A percentile compares a stretch with the other conserved stretches of the same genome.
Evolutionary conservation across 2,329 filamentous ascomycete species (phyloP).

Genomic region (Fusarium sp.): DNA sequence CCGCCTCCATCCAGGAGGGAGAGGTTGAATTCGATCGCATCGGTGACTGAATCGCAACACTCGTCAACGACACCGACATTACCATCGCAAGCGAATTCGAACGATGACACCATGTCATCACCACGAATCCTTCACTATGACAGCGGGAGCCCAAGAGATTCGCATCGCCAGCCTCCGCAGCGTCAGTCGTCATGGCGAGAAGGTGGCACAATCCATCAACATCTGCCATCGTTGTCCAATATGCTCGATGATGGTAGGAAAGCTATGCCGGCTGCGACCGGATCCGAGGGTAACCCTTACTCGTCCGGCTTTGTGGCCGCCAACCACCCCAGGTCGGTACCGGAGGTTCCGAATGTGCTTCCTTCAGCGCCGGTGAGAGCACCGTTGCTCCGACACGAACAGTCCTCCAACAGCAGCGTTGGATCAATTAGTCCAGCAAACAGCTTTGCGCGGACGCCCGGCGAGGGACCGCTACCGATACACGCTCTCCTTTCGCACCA

Average conservation of each 20-base stretch:
- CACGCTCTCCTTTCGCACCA: constrained; percentile 63
- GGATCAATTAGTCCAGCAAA: constrained; percentile 55
- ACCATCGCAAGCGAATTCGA: constrained; percentile 50
- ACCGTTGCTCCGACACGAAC: constrained; percentile 59
- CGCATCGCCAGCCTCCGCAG: constrained; percentile 43
- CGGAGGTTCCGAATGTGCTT: constrained; percentile 42
- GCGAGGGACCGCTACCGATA: constrained; percentile 66
- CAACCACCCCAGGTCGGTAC: constrained; percentile 46
- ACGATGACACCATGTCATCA: constrained; percentile 59
- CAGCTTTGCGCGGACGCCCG: constrained; percentile 55
- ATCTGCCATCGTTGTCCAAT: constrained; percentile 61
- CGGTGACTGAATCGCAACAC: constrained; percentile 59
- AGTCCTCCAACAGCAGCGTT: constrained; percentile 58
- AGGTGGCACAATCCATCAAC: constrained; percentile 41
- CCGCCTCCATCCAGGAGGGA: constrained; percentile 60
- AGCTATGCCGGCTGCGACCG: constrained; percentile 30
- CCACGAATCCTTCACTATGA: constrained; percentile 56
- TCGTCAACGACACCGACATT: constrained; percentile 54
- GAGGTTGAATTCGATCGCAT: constrained; percentile 61
- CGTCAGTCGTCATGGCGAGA: constrained; percentile 47
- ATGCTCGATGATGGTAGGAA: constrained; percentile 56
- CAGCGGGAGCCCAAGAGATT: constrained; percentile 42
- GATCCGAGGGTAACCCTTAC: constrained; percentile 40
- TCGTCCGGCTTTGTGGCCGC: constrained; percentile 46
- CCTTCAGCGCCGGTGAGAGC: constrained; percentile 45